Base-by-base conservation (phyloP, 1,284 basidiomycete genomes). In the Cryptococcus amylolentus region DNA sequence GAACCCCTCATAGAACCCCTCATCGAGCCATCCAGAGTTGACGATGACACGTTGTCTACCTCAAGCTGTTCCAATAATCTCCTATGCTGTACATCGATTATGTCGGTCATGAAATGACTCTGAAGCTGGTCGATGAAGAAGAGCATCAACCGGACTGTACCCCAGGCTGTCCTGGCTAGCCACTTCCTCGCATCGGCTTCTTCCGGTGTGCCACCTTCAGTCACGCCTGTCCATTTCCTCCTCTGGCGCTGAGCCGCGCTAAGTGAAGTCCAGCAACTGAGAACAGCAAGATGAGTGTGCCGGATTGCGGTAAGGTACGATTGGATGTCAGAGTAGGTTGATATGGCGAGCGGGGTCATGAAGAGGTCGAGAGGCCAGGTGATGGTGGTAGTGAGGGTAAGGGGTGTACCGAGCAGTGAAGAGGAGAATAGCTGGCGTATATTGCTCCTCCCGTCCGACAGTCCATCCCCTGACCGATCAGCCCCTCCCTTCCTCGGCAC, bases 341-440 rank as follows among this genome's bases (percentile, higher is more conserved):
- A 78, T 16, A 93, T 79, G 65, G 92, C 89, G 0, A 84, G 79
- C 10, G 85, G 79, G 45, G 90, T 86, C 20, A 95, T 82, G 77
- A 95, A 93, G 37, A 94, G 84, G 72, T 95, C 90, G 47, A 95
- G 82, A 0, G 92, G 91, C 88, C 90, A 95, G 0, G 84, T 78
- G 26, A 91, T 84, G 8, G 75, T 79, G 69, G 89, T 91, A 2
- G 81, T 83, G 27, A 92, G 80, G 2, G 80, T 75, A 23, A 91
- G 77, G 0, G 87, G 84, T 0, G 88, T 88, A n/a, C 90, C 90
- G 31, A 92, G 82, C 2, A 92, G 80, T 48, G 86, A 81, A 49
- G 88, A 84, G 50, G 86, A 84, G 70, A 93, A 92, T 80, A 52
- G 77, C 66, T 60, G 58, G 47, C 61, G 54, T 41, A 68, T 55